These are phyloP conservation scores for Wickerhamiella azyma DNA, from an alignment of 805 yeast genomes.

Conservation along the genomic window DNA sequence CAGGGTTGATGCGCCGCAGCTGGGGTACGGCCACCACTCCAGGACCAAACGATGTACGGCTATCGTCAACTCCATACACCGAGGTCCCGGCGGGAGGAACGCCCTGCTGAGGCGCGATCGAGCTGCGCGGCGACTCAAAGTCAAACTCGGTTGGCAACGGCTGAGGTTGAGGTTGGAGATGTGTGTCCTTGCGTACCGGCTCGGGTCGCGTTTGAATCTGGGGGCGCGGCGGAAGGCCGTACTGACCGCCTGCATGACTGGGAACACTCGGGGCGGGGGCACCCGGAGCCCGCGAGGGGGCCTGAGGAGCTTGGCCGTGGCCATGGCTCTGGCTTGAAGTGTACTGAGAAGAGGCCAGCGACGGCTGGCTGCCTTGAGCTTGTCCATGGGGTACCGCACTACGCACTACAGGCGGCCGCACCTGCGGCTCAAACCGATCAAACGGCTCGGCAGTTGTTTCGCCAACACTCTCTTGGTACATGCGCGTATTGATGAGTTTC, in stretches of 20 bases:
- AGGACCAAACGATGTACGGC: constrained; percentile 18
- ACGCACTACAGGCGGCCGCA: not conserved
- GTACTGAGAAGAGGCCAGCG: too few relatives aligned
- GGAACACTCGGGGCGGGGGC: too few relatives aligned
- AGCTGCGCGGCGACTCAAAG: not conserved
- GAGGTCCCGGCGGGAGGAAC: constrained; percentile 23
- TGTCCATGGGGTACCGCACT: too few relatives aligned
- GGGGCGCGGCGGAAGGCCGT: not conserved
- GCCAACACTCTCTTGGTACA: constrained; percentile 1
- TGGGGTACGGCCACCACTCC: constrained; percentile 23
- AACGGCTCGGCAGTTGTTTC: not conserved
- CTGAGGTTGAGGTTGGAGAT: not conserved
- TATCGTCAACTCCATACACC: constrained; percentile 17
- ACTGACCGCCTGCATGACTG: too few relatives aligned
- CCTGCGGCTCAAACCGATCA: not conserved
- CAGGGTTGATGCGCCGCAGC: constrained; percentile 12
- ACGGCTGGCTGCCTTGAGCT: too few relatives aligned
- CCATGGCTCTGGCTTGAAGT: too few relatives aligned
- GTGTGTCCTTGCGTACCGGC: constrained; percentile 5
- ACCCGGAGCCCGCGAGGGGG: too few relatives aligned
- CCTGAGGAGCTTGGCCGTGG: too few relatives aligned
- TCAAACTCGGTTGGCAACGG: too few relatives aligned
- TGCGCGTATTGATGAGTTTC: constrained; percentile 10
- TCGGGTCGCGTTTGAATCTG: not conserved
- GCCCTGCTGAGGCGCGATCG: not conserved